Conservation (phyloP, 371 early-diverging fungal genomes). For the Mortierella sp. region DNA sequence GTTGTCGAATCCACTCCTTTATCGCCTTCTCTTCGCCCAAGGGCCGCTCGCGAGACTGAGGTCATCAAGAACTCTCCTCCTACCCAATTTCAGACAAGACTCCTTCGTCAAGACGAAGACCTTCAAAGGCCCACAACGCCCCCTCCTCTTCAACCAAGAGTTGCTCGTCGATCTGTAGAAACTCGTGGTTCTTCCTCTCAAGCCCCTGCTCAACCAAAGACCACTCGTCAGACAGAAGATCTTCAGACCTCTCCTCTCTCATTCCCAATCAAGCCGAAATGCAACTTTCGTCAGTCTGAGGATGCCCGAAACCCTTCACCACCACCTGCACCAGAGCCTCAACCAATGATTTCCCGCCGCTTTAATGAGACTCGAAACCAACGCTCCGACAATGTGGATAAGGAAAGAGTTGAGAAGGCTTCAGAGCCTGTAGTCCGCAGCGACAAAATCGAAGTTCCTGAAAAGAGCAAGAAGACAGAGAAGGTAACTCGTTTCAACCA, state of each 20-base stretch:
- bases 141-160: slow-evolving; percentile 3
- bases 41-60: background rate
- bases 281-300: slow-evolving; percentile 1
- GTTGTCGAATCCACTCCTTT: background rate
- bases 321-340: slow-evolving; percentile 20
- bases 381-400: slow-evolving; percentile 21
- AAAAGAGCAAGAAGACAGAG: slow-evolving; percentile 6
- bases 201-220: no score
- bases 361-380: slow-evolving; percentile 34
- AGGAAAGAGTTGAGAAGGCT: background rate
- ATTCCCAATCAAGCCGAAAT: background rate
- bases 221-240: background rate
- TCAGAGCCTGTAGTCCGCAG: background rate
- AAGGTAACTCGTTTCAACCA: background rate
- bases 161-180: background rate
- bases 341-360: slow-evolving; percentile 25
- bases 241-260: background rate
- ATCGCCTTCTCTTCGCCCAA: background rate
- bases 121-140: background rate
- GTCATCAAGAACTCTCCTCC: background rate
- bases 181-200: background rate
- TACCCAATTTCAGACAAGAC: background rate
- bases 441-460: slow-evolving; percentile 8
- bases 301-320: slow-evolving; percentile 5
- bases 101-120: slow-evolving; percentile 8